Evolutionary conservation across 2,329 filamentous ascomycete genomes (phyloP), one percentile per base, ranked within the genome.

Genomic region (Fusarium xyrophilum): DNA sequence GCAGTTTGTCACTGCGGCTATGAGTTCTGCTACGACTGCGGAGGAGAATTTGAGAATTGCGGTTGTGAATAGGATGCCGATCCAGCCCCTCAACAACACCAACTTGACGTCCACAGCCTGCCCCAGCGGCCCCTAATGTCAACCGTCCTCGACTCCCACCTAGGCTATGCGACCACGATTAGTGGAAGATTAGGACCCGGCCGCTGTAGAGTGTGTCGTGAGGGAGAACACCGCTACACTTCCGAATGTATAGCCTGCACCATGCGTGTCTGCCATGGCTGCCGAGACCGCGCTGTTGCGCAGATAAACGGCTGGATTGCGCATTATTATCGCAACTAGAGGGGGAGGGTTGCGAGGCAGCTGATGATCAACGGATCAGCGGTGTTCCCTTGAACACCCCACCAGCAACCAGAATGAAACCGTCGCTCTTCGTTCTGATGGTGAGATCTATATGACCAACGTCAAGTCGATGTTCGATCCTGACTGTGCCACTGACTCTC

Each of bases 1-100:
- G 4, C 17, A 79, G 85, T 80, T 1, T 87, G 84, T 44, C 71
- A 25, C 4, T 87, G 84, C 36, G 67, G 77, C 0, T 73, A 77
- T 0, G 19, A 84, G 19, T 86, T 86, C 67, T 86, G 83, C 67
- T 86, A 86, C 52, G 11, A 65, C 0, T 86, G 84, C 43, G 82
- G 81, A 6, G 17, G 19, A 0, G 8, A 12, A 6, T 17, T 0
- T 3, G 19, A n/a, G 5, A 4, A 1, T 4, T 46, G 43, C 10
- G 10, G 6, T 15, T 46, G 43, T 17, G 3, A 0, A 1, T 85
- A 82, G 47, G 40, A 15, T 10, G 28, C 2, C 19, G 14, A 30
- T 30, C 27, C 27, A 12, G 43, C 27, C n/a, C 43, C 15, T 28
- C 43, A 47, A 17, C 43, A 46, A 46, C 27, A 21, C 14, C 27